Evolutionary conservation across 352 stramenopile genomes (phyloP).

Genomic region (Pythium inflatum): DNA sequence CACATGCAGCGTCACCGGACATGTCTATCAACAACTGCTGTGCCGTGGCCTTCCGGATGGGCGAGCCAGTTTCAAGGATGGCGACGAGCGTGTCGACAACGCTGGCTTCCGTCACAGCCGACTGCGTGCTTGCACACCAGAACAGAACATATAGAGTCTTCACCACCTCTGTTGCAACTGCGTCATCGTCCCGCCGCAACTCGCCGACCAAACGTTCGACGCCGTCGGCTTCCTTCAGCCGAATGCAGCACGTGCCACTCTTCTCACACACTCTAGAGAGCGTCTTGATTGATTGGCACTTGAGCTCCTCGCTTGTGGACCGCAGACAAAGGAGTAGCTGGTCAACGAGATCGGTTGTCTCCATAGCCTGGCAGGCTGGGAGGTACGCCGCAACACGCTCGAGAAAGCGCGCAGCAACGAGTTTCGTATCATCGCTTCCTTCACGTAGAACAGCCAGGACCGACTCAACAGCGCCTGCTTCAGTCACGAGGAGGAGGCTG

Average conservation of each 20-base stretch:
- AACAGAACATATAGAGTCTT: not conserved
- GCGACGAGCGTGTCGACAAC: not conserved
- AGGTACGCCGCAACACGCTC: not conserved
- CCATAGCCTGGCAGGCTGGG: not conserved
- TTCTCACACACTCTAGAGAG: not conserved
- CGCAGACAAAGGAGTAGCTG: not conserved
- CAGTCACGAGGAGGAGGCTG: no score
- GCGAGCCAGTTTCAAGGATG: not conserved
- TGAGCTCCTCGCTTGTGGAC: no score
- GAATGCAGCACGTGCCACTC: not conserved
- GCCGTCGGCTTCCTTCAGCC: not conserved
- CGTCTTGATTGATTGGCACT: no score
- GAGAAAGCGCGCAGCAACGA: not conserved
- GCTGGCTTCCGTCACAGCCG: not conserved
- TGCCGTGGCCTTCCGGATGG: not conserved
- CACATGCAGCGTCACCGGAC: not conserved
- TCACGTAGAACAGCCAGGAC: no score
- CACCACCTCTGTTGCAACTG: not conserved
- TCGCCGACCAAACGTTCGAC: not conserved
- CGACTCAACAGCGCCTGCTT: no score
- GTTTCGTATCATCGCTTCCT: not conserved
- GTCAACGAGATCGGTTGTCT: not conserved
- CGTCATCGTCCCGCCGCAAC: not conserved
- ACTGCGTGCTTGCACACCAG: not conserved
- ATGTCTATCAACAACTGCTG: no score